Evolutionary conservation across 306 rosid species (phyloP), one percentile per base, ranked within the genome.

Genomic region (Quercus wislizeni): DNA sequence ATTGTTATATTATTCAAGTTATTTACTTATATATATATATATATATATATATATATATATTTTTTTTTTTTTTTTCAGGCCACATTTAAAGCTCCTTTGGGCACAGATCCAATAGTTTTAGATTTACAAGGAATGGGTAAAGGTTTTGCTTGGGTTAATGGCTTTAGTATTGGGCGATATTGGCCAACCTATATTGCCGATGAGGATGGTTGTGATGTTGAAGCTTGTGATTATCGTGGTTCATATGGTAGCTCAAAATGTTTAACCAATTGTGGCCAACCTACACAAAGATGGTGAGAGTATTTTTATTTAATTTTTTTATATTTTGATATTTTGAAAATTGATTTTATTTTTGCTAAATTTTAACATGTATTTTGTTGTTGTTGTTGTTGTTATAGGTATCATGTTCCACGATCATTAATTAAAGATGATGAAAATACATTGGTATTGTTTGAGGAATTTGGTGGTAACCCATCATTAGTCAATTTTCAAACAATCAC

Each of bases 91-190:
- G 84, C 92, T 64, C 94, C 94, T 19, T 30, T 85, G 10, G 89
- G 92, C 3, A 59, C 19, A 3, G 90, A 88, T 19, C 84, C 88
- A 7, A 80, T 90, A 8, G 80, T 59, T 2, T 78, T 86, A 17
- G 89, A 90, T 27, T 51, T 88, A 5, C 85, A 80, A 78, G 90
- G 91, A 0, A 38, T 90, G 43, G 90, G 89, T 0, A 85, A 83
- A 69, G 90, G 92, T 1, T 20, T 72, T 21, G 92, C 90, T 33
- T 88, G 92, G 94, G 86, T 88, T n/a, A 90, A 86, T 69, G 94
- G 92, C 18, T 33, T 86, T 4, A 49, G 41, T 6, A 11, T 86
- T 3, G 89, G 90, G 11, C 78, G 94, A 5, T 83, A 77, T 5
- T 85, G 92, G 95, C 90, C 92, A 0, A 80, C 84, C 55, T 82